Base-by-base conservation (phyloP, 139 green algal species). In the Chlorella ohadii region DNA sequence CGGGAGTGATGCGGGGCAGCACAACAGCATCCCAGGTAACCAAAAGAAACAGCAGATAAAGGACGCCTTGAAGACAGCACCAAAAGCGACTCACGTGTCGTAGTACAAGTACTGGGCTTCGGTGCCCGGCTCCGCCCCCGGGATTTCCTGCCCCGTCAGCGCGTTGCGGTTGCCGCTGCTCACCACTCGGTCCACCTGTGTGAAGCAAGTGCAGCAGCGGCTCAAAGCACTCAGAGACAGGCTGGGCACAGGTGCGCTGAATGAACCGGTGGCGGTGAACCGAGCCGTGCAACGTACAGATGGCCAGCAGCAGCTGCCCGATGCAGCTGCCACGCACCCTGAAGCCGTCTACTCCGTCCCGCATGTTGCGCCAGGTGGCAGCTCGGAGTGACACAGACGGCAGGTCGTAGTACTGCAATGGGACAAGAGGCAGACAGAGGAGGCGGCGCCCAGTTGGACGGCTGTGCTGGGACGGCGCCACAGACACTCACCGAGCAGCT, bases 361-460 rank as follows among this genome's bases (percentile, higher is more conserved):
- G 15, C 76, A 82, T 82, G 33, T 72, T 39, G 34, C 57, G 76
- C 76, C 76, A 82, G 34, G 76, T 34, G 27, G 76, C 76, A 1
- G 59, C 15, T 1, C 59, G 36, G 25, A 82, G 38, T 2, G 76
- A 82, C 11, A 82, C 36, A 0, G 59, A 72, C 5, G 76, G 76
- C 22, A 72, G 31, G 57, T 82, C 76, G 59, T 82, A 82, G 57
- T 72, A 82, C 76, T 82, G 59, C 25, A 19, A 28, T 34, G 3
- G 28, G 31, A 33, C 44, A 51, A 51, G 44, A 51, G n/a, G 9
- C 44, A 51, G 44, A 9, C 44, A 51, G 44, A 9, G 7, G 44
- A 9, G 7, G 44, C 7, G 7, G 44, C 44, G 44, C 44, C 9
- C 44, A 51, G 44, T 9, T 51, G 44, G 44, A 9, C n/a, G n/a